phyloP scores from a whole-genome alignment of 1,139 yeast genomes.

The Suhomyces bribrorum region DNA sequence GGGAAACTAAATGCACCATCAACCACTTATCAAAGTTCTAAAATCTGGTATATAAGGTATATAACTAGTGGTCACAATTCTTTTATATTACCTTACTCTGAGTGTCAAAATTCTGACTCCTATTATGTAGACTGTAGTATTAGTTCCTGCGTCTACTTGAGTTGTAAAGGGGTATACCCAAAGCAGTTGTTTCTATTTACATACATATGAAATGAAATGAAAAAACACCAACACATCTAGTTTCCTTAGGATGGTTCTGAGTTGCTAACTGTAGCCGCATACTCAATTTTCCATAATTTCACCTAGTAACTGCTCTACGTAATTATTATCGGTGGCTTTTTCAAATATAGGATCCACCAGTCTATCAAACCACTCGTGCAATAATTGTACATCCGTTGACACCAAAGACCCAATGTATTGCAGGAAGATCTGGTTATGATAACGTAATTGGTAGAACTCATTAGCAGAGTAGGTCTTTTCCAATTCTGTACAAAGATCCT shows the following conservation, averaged over 20 bases:
- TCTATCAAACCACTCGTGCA: conserved; percentile 21
- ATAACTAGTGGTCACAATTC: too few species aligned
- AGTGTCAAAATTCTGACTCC: too few species aligned
- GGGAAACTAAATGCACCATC: conserved; percentile 1
- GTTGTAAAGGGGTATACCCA: too few species aligned
- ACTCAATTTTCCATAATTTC: background rate
- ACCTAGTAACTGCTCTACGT: background rate
- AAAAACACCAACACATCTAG: too few species aligned
- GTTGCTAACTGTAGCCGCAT: background rate
- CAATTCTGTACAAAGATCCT: conserved; percentile 11
- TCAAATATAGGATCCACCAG: conserved; percentile 12
- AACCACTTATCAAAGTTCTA: background rate
- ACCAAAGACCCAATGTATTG: conserved; percentile 26
- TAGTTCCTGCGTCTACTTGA: too few species aligned
- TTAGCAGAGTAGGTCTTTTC: conserved; percentile 14
- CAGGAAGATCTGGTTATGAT: conserved; percentile 21
- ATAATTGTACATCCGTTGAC: conserved; percentile 10
- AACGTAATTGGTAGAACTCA: conserved; percentile 18
- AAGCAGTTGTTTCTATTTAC: too few species aligned
- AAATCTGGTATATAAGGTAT: too few species aligned
- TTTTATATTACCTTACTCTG: too few species aligned
- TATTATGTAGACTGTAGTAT: too few species aligned
- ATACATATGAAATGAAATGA: too few species aligned
- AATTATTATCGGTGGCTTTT: background rate
- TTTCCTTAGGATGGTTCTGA: too few species aligned